Conservation (phyloP, 495 filamentous ascomycete species). For the Xylaria longipes region DNA sequence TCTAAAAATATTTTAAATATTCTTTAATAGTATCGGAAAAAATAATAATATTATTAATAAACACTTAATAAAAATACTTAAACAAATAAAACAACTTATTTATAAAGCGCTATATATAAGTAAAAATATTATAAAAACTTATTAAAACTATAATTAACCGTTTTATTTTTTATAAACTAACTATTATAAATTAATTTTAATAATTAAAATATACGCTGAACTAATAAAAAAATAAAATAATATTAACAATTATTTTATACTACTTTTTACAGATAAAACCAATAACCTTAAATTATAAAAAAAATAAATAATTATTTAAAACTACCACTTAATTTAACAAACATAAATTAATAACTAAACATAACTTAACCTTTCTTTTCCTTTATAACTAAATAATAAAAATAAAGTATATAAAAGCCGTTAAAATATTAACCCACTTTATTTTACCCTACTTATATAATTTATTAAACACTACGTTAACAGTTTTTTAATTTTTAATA, state of each 20-base stretch:
- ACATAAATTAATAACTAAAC: background rate
- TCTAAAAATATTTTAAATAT: background rate
- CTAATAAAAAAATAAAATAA: background rate
- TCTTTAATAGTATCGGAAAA: background rate
- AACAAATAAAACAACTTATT: background rate
- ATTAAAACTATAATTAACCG: background rate
- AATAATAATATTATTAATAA: conserved; percentile 7
- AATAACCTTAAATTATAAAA: background rate
- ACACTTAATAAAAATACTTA: background rate
- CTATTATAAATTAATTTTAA: background rate
- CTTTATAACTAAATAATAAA: background rate
- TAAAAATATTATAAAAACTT: background rate
- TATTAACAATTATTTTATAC: background rate
- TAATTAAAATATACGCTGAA: background rate
- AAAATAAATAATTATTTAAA: background rate
- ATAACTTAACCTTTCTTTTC: background rate
- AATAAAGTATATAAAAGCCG: background rate
- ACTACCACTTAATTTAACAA: background rate
- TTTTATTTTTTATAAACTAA: background rate
- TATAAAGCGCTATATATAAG: background rate
- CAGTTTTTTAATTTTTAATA: background rate
- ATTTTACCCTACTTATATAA: background rate
- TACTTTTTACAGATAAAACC: background rate
- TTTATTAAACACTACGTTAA: background rate
- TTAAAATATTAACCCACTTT: background rate